phyloP scores from a whole-genome alignment of 345 rosid genomes.

The Linum lewisii region DNA sequence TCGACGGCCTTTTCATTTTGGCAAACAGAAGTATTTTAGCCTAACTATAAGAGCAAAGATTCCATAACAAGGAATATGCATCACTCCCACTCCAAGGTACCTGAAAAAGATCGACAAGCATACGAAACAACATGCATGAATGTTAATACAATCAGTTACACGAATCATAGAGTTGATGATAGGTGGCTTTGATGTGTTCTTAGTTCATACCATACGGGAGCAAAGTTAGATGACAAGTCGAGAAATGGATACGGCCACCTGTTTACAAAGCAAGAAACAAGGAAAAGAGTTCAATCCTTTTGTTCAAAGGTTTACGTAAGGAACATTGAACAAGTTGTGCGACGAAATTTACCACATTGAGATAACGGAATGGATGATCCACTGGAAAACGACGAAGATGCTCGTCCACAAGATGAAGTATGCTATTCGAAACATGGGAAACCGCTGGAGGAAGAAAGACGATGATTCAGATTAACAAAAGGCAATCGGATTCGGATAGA shows the following conservation, averaged over 20 bases:
- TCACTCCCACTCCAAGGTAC: slow-evolving; percentile 62
- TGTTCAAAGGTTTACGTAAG: slow-evolving; percentile 4
- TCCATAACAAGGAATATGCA: slow-evolving; percentile 63
- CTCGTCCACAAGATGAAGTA: slow-evolving; percentile 71
- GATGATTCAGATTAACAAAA: neutral
- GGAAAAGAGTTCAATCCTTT: slow-evolving; percentile 2
- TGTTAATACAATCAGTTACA: slow-evolving; percentile 5
- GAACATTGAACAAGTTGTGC: neutral
- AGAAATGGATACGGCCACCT: slow-evolving; percentile 99
- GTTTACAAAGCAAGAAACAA: slow-evolving; percentile 8
- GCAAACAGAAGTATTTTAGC: slow-evolving; percentile 46
- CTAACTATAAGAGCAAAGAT: slow-evolving; percentile 49
- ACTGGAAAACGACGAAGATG: slow-evolving; percentile 65
- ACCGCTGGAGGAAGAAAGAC: slow-evolving; percentile 40
- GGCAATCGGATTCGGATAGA: neutral
- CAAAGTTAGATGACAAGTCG: slow-evolving; percentile 55
- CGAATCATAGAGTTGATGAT: neutral
- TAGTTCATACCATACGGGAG: slow-evolving; percentile 67
- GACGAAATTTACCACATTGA: slow-evolving; percentile 48
- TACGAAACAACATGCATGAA: too few relatives aligned
- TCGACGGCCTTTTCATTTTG: slow-evolving; percentile 15
- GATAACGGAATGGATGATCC: slow-evolving; percentile 80
- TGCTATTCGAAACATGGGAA: slow-evolving; percentile 70
- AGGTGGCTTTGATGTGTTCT: neutral
- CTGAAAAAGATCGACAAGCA: slow-evolving; percentile 37